A percentile compares a stretch with the other conserved stretches of the same genome.
phyloP scores from a whole-genome alignment of 2,329 filamentous ascomycete genomes.

The Paracamarosporium sp. region DNA sequence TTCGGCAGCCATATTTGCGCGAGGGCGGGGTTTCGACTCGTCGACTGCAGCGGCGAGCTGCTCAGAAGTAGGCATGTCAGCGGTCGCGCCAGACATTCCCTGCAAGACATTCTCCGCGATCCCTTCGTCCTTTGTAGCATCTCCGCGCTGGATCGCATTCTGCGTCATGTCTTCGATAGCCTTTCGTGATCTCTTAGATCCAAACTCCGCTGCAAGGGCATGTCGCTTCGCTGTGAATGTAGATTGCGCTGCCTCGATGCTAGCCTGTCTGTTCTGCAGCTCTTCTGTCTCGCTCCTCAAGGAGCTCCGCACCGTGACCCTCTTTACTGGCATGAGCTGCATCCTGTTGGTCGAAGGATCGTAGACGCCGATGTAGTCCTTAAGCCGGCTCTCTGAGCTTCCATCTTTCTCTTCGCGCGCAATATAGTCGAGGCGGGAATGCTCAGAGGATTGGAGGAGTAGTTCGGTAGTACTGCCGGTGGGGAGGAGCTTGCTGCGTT shows the following conservation, averaged over 20 bases:
- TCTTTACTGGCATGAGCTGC: slow-evolving; percentile 59
- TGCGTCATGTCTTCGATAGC: slow-evolving; percentile 71
- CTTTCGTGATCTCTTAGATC: slow-evolving; percentile 86
- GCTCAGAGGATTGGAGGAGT: slow-evolving; percentile 66
- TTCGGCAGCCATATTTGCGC: slow-evolving; percentile 70
- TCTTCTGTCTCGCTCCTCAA: slow-evolving; percentile 53
- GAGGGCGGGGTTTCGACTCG: slow-evolving; percentile 74
- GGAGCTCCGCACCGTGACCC: slow-evolving; percentile 61
- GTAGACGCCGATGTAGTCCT: slow-evolving; percentile 68
- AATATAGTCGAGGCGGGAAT: slow-evolving; percentile 66
- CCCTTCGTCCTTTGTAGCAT: slow-evolving; percentile 32
- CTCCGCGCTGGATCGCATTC: slow-evolving; percentile 67
- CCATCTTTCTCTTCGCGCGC: slow-evolving; percentile 58
- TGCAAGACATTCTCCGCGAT: slow-evolving; percentile 60
- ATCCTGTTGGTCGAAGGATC: slow-evolving; percentile 61
- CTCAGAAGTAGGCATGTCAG: slow-evolving; percentile 71
- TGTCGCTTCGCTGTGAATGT: slow-evolving; percentile 67
- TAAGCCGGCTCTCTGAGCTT: slow-evolving; percentile 57
- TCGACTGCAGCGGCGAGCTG: slow-evolving; percentile 70
- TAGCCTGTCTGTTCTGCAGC: slow-evolving; percentile 40
- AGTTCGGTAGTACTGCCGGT: slow-evolving; percentile 50
- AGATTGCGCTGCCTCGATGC: slow-evolving; percentile 32
- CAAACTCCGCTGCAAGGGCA: slow-evolving; percentile 78
- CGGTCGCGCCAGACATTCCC: slow-evolving; percentile 67
- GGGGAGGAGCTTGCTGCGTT: slow-evolving; percentile 39